Percentiles rank a stretch among this genome's conserved stretches.
phyloP scores from a whole-genome alignment of 306 rosid genomes.

The Castanea crenata region DNA sequence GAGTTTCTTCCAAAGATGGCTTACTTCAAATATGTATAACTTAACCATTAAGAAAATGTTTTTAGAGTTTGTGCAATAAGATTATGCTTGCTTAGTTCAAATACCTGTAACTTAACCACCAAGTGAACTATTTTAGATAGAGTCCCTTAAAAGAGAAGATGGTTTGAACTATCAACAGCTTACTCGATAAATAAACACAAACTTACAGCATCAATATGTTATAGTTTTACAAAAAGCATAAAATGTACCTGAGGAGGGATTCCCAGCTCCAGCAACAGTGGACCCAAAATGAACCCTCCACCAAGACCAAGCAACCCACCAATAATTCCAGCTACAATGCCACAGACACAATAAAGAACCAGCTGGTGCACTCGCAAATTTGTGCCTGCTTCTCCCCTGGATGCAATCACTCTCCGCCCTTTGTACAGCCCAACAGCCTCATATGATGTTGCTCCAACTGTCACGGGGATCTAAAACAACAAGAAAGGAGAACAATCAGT shows the following conservation, averaged over 20 bases:
- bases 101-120: not conserved
- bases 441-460: slow-evolving; percentile 61
- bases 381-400: slow-evolving; percentile 53
- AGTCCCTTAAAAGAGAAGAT: not conserved
- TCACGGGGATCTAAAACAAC: slow-evolving; percentile 62
- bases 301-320: slow-evolving; percentile 96
- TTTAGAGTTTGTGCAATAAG: too few species aligned
- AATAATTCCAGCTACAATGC: slow-evolving; percentile 74
- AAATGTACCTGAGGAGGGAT: slow-evolving; percentile 83
- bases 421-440: slow-evolving; percentile 71
- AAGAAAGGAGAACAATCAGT: not conserved
- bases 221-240: not conserved
- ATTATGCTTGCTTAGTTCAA: too few species aligned
- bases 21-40: too few species aligned
- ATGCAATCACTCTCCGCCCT: slow-evolving; percentile 62
- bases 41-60: too few species aligned
- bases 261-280: slow-evolving; percentile 86
- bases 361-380: slow-evolving; percentile 48
- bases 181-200: too few species aligned
- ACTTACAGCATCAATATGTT: not conserved
- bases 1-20: too few species aligned
- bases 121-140: not conserved
- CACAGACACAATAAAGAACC: slow-evolving; percentile 51
- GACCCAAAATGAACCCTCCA: slow-evolving; percentile 96
- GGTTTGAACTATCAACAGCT: not conserved